Evolutionary conservation across 1,139 yeast genomes (phyloP).

Genomic region (Blastobotrys capitulatus): DNA sequence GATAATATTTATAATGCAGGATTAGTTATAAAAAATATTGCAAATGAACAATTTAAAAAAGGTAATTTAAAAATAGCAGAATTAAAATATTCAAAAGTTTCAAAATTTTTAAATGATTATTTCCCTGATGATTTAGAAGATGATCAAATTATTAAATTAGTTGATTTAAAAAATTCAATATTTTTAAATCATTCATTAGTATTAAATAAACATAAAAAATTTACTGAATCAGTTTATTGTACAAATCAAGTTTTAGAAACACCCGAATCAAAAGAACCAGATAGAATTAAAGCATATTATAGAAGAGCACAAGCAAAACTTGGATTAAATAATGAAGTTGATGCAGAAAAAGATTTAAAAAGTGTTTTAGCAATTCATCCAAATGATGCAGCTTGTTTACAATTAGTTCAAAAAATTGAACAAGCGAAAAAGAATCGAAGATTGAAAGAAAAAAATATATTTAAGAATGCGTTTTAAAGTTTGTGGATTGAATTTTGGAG

Average conservation of each 20-base stretch:
- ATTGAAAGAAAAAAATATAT: conserved; percentile 72
- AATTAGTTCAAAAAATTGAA: conserved; percentile 61
- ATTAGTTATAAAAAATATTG: conserved; percentile 63
- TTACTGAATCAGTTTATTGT: conserved; percentile 51
- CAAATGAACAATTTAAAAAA: conserved; percentile 65
- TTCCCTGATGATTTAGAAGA: conserved; percentile 50
- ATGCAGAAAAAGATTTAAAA: conserved; percentile 59
- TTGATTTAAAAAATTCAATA: conserved; percentile 55
- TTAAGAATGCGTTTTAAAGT: conserved; percentile 27
- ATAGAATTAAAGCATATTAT: conserved; percentile 78
- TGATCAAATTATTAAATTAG: conserved; percentile 36
- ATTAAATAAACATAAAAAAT: conserved; percentile 59
- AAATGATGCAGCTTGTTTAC: conserved; percentile 63
- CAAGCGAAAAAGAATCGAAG: conserved; percentile 47
- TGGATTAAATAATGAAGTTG: conserved; percentile 53
- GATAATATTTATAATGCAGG: conserved; percentile 65
- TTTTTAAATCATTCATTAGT: conserved; percentile 71
- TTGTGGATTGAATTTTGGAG: too few relatives aligned
- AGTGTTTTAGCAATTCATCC: conserved; percentile 64
- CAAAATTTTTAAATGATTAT: conserved; percentile 60
- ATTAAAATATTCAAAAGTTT: conserved; percentile 66
- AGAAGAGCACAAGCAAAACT: conserved; percentile 55
- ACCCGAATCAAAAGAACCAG: conserved; percentile 55
- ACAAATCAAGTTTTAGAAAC: conserved; percentile 63
- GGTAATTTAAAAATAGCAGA: conserved; percentile 53